phyloP scores from a whole-genome alignment of 2,329 filamentous ascomycete species.

The Diplodia intermedia region DNA sequence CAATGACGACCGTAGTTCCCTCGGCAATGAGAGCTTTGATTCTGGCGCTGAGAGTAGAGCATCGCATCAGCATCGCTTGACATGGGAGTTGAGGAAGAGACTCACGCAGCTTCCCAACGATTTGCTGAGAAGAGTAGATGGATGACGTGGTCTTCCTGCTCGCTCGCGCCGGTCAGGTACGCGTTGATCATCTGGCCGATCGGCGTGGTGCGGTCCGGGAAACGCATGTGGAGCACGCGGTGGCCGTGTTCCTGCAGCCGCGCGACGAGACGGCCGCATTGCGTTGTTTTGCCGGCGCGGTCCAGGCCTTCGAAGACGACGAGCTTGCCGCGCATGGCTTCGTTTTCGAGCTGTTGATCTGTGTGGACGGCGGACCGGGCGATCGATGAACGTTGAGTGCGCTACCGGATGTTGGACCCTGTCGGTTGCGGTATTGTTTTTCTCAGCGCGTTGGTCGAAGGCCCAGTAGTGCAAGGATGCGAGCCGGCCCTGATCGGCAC shows the following conservation, averaged over 20 bases:
- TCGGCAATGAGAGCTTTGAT: slow-evolving; percentile 38
- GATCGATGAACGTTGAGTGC: neutral
- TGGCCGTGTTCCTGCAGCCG: slow-evolving; percentile 60
- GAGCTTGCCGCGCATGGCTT: slow-evolving; percentile 68
- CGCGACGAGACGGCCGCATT: slow-evolving; percentile 73
- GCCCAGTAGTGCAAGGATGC: slow-evolving; percentile 13
- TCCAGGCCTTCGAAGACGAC: slow-evolving; percentile 90
- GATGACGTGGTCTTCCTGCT: slow-evolving; percentile 86
- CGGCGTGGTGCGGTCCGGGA: slow-evolving; percentile 83
- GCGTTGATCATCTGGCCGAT: slow-evolving; percentile 87
- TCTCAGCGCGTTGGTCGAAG: neutral
- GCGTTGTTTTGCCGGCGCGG: slow-evolving; percentile 89
- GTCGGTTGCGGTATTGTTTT: neutral
- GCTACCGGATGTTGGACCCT: neutral
- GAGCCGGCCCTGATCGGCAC: slow-evolving; percentile 22
- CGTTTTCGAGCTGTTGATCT: neutral
- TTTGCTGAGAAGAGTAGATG: slow-evolving; percentile 92
- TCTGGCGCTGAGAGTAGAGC: neutral
- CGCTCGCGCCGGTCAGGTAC: slow-evolving; percentile 75
- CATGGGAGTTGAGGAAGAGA: slow-evolving; percentile 19
- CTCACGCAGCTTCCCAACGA: slow-evolving; percentile 73
- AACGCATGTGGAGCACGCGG: slow-evolving; percentile 66
- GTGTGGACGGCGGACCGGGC: neutral
- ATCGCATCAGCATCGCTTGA: neutral
- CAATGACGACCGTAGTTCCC: slow-evolving; percentile 81